These are phyloP conservation scores for Mrakia gelida DNA, from an alignment of 768 basidiomycete genomes.

Conservation along the genomic window DNA sequence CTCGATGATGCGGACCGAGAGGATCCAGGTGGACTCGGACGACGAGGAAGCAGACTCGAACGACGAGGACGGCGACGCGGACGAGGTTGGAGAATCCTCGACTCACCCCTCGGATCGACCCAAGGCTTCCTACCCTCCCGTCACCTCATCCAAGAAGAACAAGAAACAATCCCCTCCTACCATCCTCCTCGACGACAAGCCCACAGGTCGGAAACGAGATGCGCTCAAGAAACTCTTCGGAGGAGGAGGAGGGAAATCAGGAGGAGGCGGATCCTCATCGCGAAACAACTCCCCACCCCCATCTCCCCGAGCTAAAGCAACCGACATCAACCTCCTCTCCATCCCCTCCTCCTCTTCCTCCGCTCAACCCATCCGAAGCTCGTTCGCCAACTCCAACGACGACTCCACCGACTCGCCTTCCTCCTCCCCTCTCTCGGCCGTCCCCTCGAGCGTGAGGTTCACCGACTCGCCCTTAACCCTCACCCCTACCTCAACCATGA, in stretches of 20 bases:
- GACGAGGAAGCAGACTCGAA: constrained; percentile 15
- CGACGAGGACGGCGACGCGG: constrained; percentile 15
- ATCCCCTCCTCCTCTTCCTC: not conserved
- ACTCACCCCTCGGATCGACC: not conserved
- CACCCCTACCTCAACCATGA: constrained; percentile 13
- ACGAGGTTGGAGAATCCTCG: not conserved
- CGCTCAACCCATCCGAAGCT: not conserved
- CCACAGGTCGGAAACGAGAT: constrained; percentile 15
- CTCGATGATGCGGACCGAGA: constrained; percentile 14
- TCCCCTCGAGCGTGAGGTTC: constrained; percentile 8
- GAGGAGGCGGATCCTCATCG: not conserved
- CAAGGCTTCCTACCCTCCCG: not conserved
- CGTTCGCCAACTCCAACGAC: not conserved
- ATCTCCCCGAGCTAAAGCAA: too few relatives aligned
- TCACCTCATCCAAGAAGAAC: not conserved
- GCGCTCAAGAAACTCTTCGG: constrained; percentile 4
- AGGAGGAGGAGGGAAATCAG: too few relatives aligned
- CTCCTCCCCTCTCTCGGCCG: not conserved
- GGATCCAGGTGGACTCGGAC: constrained; percentile 2
- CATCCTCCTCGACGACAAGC: constrained; percentile 14
- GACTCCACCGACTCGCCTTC: not conserved
- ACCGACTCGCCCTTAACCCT: constrained; percentile 6
- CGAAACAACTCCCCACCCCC: not conserved
- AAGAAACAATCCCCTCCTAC: constrained; percentile 14
- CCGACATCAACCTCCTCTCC: constrained; percentile 4